Conservation (phyloP, 305 asterid species). For the Plantago lanceolata region DNA sequence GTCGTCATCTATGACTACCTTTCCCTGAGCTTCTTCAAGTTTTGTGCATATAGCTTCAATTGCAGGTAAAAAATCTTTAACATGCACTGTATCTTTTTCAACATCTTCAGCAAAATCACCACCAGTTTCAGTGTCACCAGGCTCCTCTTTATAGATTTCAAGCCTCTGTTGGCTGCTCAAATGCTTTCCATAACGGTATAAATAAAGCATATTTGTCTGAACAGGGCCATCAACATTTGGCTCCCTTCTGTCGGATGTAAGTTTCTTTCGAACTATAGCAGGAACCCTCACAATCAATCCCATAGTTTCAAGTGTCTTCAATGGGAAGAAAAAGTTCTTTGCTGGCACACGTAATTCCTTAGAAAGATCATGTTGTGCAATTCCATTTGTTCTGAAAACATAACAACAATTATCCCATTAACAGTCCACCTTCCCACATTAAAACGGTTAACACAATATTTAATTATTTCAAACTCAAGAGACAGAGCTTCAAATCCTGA, state of each 20-base stretch:
- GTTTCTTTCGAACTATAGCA: conserved; percentile 64
- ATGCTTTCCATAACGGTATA: conserved; percentile 77
- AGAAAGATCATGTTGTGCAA: conserved; percentile 79
- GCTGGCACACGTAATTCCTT: conserved; percentile 64
- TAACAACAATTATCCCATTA: conserved; percentile 17
- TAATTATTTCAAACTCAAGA: conserved; percentile 5
- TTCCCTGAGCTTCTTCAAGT: conserved; percentile 80
- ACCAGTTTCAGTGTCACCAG: conserved; percentile 44
- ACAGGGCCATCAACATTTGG: conserved; percentile 41
- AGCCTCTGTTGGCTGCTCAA: conserved; percentile 82
- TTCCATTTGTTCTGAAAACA: conserved; percentile 64
- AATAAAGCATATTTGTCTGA: conserved; percentile 74
- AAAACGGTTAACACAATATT: neutral
- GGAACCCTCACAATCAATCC: conserved; percentile 81
- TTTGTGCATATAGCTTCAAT: conserved; percentile 71
- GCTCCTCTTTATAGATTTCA: conserved; percentile 70
- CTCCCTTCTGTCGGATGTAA: conserved; percentile 37
- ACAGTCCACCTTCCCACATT: conserved; percentile 12
- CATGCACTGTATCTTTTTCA: conserved; percentile 50
- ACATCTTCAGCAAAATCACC: conserved; percentile 42
- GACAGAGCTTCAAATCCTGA: conserved; percentile 11
- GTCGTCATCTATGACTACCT: conserved; percentile 44
- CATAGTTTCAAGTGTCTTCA: conserved; percentile 71
- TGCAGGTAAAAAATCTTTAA: conserved; percentile 76
- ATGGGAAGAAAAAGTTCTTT: conserved; percentile 62